These are phyloP conservation scores for Amaranthus hypochondriacus DNA, from an alignment of 148 eudicot species.

Conservation along the genomic window DNA sequence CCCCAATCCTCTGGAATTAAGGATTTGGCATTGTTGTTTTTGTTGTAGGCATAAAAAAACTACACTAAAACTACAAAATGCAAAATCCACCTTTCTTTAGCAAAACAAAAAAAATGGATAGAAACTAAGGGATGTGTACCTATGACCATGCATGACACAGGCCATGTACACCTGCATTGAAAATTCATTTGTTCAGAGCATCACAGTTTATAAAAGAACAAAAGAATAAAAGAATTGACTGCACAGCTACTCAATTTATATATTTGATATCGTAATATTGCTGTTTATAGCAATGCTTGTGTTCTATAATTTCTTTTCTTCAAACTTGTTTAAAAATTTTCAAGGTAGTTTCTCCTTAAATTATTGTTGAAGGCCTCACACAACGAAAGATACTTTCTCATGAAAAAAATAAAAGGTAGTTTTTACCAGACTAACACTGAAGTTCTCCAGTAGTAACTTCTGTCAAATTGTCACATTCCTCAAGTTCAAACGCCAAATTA, in stretches of 20 bases:
- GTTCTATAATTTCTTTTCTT: neutral
- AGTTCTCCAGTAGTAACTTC: too few species aligned
- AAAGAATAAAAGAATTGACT: neutral
- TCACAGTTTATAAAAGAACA: neutral
- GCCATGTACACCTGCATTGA: constrained; percentile 88
- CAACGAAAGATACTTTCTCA: too few species aligned
- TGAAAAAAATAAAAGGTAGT: too few species aligned
- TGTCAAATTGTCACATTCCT: too few species aligned
- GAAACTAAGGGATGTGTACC: constrained; percentile 33
- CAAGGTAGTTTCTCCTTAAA: too few species aligned
- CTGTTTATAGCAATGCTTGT: neutral
- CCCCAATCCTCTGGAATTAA: neutral
- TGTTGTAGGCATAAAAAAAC: neutral
- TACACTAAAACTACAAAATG: neutral
- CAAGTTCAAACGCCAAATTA: too few species aligned
- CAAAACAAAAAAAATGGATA: neutral
- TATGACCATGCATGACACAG: constrained; percentile 67
- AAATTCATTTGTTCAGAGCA: constrained; percentile 17
- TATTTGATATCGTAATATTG: neutral
- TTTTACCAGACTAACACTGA: too few species aligned
- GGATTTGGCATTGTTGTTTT: too few species aligned
- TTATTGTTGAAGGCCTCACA: too few species aligned
- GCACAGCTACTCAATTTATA: neutral
- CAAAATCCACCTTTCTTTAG: neutral
- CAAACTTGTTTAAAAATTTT: neutral